These are phyloP conservation scores for Rhizopogon roseolus DNA, from an alignment of 768 basidiomycete species.

Conservation along the genomic window DNA sequence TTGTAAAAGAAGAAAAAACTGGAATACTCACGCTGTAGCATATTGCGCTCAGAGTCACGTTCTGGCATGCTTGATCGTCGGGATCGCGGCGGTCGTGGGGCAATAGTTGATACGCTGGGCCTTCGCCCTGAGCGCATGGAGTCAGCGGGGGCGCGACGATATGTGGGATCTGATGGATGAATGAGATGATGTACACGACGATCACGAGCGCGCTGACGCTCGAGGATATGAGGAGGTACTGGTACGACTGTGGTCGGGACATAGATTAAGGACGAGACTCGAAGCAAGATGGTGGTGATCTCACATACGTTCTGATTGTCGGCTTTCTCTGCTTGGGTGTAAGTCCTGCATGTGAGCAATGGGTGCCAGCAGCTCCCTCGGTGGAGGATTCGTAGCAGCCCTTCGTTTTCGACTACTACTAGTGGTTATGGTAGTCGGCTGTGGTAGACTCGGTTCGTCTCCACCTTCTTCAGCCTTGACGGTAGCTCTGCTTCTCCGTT, in stretches of 20 bases:
- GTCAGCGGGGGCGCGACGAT: constrained; percentile 23
- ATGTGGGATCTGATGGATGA: constrained; percentile 9
- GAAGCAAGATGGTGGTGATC: constrained; percentile 2
- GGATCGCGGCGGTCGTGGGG: constrained; percentile 20
- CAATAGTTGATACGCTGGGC: constrained; percentile 13
- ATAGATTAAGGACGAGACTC: not conserved
- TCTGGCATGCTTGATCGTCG: constrained; percentile 19
- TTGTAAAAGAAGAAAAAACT: not conserved
- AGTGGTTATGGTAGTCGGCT: constrained; percentile 5
- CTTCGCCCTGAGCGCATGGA: constrained; percentile 16
- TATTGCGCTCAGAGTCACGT: constrained; percentile 36
- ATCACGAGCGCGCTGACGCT: constrained; percentile 22
- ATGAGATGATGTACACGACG: constrained; percentile 13
- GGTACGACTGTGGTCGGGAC: constrained; percentile 10
- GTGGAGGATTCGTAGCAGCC: constrained; percentile 1
- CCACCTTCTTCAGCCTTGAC: constrained; percentile 10
- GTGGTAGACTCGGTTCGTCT: constrained; percentile 5
- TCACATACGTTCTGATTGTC: constrained; percentile 22
- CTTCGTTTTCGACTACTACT: constrained; percentile 22
- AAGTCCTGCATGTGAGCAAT: constrained; percentile 9
- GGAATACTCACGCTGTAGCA: constrained; percentile 59
- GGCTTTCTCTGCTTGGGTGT: constrained; percentile 16
- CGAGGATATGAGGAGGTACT: constrained; percentile 15
- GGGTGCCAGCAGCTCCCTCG: constrained; percentile 10
- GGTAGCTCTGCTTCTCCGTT: constrained; percentile 11